Conservation (phyloP, 2,329 filamentous ascomycete species). For the Sporothrix brunneoviolacea region DNA sequence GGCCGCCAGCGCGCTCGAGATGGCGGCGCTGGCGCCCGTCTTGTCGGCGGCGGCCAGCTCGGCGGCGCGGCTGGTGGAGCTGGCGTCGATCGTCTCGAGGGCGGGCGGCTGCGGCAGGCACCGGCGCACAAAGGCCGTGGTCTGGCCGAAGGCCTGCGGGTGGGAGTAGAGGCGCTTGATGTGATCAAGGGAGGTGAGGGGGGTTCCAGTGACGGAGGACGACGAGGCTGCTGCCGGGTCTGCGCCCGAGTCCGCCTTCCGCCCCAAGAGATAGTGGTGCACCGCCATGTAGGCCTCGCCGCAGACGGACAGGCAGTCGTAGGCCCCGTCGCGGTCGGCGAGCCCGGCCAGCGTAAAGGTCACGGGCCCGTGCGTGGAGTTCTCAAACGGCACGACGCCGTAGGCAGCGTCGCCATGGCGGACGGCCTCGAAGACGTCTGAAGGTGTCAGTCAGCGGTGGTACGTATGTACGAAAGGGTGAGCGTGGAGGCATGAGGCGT, state of each 20-base stretch:
- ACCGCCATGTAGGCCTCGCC: conserved; percentile 83
- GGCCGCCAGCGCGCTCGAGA: conserved; percentile 70
- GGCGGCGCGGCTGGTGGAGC: conserved; percentile 78
- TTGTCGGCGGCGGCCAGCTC: conserved; percentile 61
- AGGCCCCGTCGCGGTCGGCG: conserved; percentile 61
- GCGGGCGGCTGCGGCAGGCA: conserved; percentile 46
- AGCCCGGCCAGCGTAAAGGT: conserved; percentile 85
- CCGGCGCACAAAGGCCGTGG: conserved; percentile 63
- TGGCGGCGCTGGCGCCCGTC: conserved; percentile 61
- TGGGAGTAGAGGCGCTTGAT: conserved; percentile 82
- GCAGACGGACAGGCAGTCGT: conserved; percentile 66
- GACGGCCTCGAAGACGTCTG: conserved; percentile 74
- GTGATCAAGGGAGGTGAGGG: conserved; percentile 47
- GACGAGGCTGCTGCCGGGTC: background rate
- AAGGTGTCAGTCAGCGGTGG: background rate
- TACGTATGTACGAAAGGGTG: background rate
- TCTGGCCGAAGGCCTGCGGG: conserved; percentile 84
- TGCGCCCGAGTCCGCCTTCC: conserved; percentile 4
- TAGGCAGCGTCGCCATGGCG: conserved; percentile 58
- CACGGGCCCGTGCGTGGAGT: conserved; percentile 90
- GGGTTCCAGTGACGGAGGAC: conserved; percentile 22
- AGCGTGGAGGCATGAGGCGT: background rate
- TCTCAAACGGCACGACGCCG: conserved; percentile 91
- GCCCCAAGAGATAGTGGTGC: conserved; percentile 76
- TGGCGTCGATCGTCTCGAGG: conserved; percentile 77